Conservation (phyloP, 495 filamentous ascomycete genomes). For the Penicilliopsis zonata region DNA sequence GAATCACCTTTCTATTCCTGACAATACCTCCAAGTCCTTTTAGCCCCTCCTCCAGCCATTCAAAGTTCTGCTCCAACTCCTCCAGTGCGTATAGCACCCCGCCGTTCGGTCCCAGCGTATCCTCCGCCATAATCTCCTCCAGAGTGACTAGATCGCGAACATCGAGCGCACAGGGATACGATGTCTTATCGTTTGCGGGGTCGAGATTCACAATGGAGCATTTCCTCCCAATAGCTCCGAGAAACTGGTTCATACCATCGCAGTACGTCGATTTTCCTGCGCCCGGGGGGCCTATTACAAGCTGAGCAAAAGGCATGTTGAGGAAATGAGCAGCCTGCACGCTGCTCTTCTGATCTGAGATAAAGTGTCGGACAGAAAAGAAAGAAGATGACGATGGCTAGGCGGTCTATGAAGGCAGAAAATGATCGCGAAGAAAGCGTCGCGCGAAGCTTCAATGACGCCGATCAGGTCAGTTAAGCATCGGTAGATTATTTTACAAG, state of each 20-base stretch:
- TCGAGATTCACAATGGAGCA: conserved; percentile 94
- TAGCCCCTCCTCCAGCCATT: conserved; percentile 75
- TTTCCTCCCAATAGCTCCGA: conserved; percentile 84
- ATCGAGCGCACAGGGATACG: conserved; percentile 69
- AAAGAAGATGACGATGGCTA: conserved; percentile 6
- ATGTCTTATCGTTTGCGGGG: conserved; percentile 74
- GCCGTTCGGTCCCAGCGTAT: conserved; percentile 85
- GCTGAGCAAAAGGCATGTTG: conserved; percentile 54
- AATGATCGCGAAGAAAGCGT: conserved; percentile 10
- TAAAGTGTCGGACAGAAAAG: conserved; percentile 3
- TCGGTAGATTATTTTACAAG: neutral
- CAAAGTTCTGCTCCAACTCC: conserved; percentile 83
- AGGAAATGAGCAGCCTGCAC: neutral
- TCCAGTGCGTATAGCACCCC: conserved; percentile 88
- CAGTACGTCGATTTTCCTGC: conserved; percentile 96
- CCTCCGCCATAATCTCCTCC: conserved; percentile 91
- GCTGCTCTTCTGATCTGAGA: neutral
- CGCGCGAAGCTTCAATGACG: conserved; percentile 16
- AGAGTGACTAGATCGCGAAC: conserved; percentile 78
- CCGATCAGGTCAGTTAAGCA: conserved; percentile 11
- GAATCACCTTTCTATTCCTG: neutral
- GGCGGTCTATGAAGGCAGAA: conserved; percentile 23
- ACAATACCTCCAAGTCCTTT: conserved; percentile 50
- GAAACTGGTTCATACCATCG: conserved; percentile 98
- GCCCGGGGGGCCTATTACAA: conserved; percentile 86